Percentiles rank a stretch among this genome's conserved stretches.
Conservation (phyloP, 192 early-diverging fungal genomes). For the Entrophospora sp. region DNA sequence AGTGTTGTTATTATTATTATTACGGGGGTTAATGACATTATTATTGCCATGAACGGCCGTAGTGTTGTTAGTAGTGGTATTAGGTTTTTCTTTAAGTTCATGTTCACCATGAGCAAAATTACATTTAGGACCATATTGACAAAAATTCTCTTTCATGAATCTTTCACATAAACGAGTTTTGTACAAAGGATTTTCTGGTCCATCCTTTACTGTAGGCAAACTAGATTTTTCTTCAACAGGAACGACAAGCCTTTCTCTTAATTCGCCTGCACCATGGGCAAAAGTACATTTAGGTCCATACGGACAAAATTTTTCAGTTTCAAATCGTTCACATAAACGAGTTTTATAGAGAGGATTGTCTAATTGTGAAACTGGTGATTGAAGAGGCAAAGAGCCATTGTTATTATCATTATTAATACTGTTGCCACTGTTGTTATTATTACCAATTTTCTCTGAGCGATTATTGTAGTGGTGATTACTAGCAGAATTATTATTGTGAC, state of each 20-base stretch:
- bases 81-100: conserved; percentile 27
- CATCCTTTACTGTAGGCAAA: conserved; percentile 10
- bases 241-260: conserved; percentile 43
- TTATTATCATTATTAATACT: too few relatives aligned
- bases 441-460: conserved; percentile 8
- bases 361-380: too few relatives aligned
- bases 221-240: neutral
- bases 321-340: too few relatives aligned
- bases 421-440: conserved; percentile 24
- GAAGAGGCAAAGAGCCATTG: too few relatives aligned
- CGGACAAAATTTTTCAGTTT: conserved; percentile 62
- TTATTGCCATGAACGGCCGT: too few relatives aligned
- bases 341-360: too few relatives aligned
- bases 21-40: too few relatives aligned
- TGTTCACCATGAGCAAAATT: conserved; percentile 56
- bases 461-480: conserved; percentile 23
- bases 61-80: too few relatives aligned
- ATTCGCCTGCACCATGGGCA: conserved; percentile 58
- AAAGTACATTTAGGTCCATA: conserved; percentile 64
- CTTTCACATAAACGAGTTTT: too few relatives aligned
- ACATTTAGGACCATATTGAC: conserved; percentile 74
- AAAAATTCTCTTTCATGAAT: conserved; percentile 63
- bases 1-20: too few relatives aligned
- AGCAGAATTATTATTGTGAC: too few relatives aligned
- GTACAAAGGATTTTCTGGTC: conserved; percentile 56